These are phyloP conservation scores for Pichia exigua DNA, from an alignment of 805 yeast genomes.

Conservation along the genomic window DNA sequence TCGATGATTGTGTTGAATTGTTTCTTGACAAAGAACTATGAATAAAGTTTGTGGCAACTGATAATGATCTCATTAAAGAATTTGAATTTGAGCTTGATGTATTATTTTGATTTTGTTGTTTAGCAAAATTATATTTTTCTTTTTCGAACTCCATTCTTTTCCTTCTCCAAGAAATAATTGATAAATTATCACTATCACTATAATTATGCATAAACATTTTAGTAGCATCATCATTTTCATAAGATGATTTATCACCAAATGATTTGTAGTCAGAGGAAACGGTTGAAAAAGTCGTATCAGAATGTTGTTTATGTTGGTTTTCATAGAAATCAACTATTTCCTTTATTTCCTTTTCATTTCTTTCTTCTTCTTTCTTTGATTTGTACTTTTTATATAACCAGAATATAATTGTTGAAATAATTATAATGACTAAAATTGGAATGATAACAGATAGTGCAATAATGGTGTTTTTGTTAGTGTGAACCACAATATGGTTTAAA, in stretches of 20 bases:
- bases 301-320: constrained; percentile 17
- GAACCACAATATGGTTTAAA: constrained; percentile 1
- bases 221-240: constrained; percentile 11
- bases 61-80: constrained; percentile 21
- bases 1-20: constrained; percentile 25
- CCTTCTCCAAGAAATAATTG: constrained; percentile 46
- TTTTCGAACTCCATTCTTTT: constrained; percentile 41
- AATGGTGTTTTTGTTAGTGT: constrained; percentile 24
- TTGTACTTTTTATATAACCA: constrained; percentile 24
- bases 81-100: neutral
- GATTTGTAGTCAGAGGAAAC: constrained; percentile 7
- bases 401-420: constrained; percentile 25
- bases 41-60: constrained; percentile 22
- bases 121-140: neutral
- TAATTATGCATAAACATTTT: constrained; percentile 21
- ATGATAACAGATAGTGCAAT: constrained; percentile 41
- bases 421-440: constrained; percentile 33
- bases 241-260: neutral
- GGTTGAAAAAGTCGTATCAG: constrained; percentile 16
- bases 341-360: constrained; percentile 24
- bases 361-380: constrained; percentile 20
- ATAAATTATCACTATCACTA: constrained; percentile 35
- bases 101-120: constrained; percentile 7
- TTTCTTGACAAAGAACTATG: constrained; percentile 22
- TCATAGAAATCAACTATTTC: constrained; percentile 28